Evolutionary conservation across 805 yeast species (phyloP).

Genomic region (Yamadazyma akitaensis): DNA sequence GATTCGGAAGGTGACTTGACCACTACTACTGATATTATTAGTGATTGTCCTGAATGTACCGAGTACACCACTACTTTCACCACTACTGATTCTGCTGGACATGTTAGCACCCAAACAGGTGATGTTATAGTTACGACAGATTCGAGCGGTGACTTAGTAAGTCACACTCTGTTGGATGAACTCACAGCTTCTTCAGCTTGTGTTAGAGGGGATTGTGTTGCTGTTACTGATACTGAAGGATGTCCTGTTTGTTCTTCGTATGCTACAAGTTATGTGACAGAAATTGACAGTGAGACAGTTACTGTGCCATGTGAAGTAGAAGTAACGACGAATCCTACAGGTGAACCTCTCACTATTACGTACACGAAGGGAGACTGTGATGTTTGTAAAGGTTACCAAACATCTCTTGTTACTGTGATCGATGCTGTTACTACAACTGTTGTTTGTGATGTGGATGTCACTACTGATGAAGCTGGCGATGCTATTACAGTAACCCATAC

Average conservation of each 20-base stretch:
- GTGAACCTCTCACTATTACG: conserved; percentile 2
- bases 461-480: conserved; percentile 6
- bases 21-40: conserved; percentile 5
- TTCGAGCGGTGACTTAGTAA: conserved; percentile 12
- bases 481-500: background rate
- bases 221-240: conserved; percentile 7
- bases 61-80: conserved; percentile 7
- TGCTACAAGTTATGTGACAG: conserved; percentile 11
- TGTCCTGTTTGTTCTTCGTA: conserved; percentile 8
- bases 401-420: conserved; percentile 10
- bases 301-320: conserved; percentile 18
- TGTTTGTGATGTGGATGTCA: conserved; percentile 12
- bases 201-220: conserved; percentile 11
- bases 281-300: conserved; percentile 11
- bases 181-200: conserved; percentile 5
- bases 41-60: conserved; percentile 12
- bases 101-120: conserved; percentile 1
- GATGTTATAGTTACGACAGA: conserved; percentile 18
- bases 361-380: conserved; percentile 10
- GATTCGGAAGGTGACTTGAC: conserved; percentile 14
- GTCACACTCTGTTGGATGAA: conserved; percentile 1
- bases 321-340: conserved; percentile 8
- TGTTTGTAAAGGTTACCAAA: conserved; percentile 9
- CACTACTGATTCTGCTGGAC: conserved; percentile 6
- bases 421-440: conserved; percentile 7